phyloP scores from a whole-genome alignment of 73 alveolate genomes.

The Stentor coeruleus region DNA sequence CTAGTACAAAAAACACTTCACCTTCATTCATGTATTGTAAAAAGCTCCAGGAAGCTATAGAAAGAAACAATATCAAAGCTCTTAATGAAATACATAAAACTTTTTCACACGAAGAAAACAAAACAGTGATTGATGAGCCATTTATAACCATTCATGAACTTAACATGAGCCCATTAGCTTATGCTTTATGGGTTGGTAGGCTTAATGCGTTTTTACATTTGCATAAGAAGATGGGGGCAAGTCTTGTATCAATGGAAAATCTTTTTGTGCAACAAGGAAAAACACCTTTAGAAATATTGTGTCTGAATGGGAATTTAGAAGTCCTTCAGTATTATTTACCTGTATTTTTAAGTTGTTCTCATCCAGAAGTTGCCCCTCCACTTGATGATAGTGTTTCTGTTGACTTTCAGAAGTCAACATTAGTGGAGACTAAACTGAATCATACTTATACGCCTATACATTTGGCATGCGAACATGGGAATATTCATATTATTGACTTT shows the following conservation, averaged over 20 bases:
- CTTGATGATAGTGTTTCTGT: background rate
- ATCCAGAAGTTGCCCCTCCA: background rate
- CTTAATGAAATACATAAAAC: background rate
- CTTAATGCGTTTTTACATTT: background rate
- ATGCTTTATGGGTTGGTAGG: constrained; percentile 14
- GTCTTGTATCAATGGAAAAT: background rate
- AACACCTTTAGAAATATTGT: background rate
- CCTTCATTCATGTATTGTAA: background rate
- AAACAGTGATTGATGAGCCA: constrained; percentile 15
- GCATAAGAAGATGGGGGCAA: constrained; percentile 2
- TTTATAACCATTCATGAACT: background rate
- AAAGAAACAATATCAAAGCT: background rate
- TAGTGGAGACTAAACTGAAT: background rate
- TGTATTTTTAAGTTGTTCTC: background rate
- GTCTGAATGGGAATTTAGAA: background rate
- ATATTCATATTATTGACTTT: background rate
- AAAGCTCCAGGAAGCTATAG: constrained; percentile 1
- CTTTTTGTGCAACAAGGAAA: background rate
- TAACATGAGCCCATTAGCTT: background rate
- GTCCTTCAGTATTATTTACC: background rate
- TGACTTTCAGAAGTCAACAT: constrained; percentile 7
- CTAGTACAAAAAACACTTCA: background rate
- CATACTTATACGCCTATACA: constrained; percentile 12
- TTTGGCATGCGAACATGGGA: constrained; percentile 29
- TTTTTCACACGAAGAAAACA: background rate